phyloP scores from a whole-genome alignment of 345 rosid genomes.

The Jatropha curcas region DNA sequence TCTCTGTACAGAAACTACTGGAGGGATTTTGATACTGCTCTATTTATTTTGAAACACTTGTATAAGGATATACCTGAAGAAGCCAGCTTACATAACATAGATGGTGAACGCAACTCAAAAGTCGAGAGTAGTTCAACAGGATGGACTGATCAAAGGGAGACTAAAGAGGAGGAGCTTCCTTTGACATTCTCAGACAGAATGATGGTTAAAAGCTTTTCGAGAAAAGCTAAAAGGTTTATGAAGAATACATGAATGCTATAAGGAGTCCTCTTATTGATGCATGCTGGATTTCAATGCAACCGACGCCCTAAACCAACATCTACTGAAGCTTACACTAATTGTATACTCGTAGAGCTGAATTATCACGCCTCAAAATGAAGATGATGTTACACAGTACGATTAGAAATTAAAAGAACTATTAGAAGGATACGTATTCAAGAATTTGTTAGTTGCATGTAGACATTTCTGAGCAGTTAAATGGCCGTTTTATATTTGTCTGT shows the following conservation, averaged over 20 bases:
- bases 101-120: conserved; percentile 32
- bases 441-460: not conserved
- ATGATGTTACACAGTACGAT: not conserved
- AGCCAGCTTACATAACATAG: conserved; percentile 35
- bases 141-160: conserved; percentile 52
- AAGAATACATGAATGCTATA: conserved; percentile 28
- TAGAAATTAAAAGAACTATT: not conserved
- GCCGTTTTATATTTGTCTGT: not conserved
- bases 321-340: not conserved
- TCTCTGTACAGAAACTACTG: conserved; percentile 78
- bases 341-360: too few relatives aligned
- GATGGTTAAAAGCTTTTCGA: conserved; percentile 53
- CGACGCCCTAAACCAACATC: not conserved
- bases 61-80: conserved; percentile 72
- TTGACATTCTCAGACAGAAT: conserved; percentile 64
- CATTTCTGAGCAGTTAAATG: not conserved
- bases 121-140: conserved; percentile 29
- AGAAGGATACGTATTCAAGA: not conserved
- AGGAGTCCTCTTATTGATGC: not conserved
- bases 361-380: not conserved
- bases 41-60: conserved; percentile 84
- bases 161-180: conserved; percentile 70
- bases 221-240: conserved; percentile 51
- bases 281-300: conserved; percentile 6
- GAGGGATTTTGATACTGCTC: conserved; percentile 94